Percentiles rank a stretch among this genome's conserved stretches.
Evolutionary conservation across 176 grass and related monocot species (phyloP).

Genomic region (Bolboschoenus planiculmis): DNA sequence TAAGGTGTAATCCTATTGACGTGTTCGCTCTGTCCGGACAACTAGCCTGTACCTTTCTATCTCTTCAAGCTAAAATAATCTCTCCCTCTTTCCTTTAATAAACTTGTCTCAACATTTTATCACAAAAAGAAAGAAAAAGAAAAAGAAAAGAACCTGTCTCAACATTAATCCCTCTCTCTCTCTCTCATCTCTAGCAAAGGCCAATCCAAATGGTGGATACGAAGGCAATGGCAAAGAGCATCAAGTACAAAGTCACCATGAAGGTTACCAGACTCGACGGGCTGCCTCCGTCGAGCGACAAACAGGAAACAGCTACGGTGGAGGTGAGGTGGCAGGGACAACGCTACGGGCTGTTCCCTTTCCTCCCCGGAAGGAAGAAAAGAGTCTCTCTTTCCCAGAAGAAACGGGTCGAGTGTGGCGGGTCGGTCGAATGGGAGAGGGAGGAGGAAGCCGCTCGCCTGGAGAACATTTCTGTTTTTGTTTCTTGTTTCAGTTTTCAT

Average conservation of each 20-base stretch:
- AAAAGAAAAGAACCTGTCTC: neutral
- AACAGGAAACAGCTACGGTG: slow-evolving; percentile 30
- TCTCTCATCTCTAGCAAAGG: neutral
- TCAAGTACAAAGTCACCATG: slow-evolving; percentile 36
- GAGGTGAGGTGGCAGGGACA: slow-evolving; percentile 57
- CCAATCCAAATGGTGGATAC: slow-evolving; percentile 27
- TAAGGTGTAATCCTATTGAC: neutral
- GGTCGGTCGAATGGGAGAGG: slow-evolving; percentile 42
- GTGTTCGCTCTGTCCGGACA: neutral
- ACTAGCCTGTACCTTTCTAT: neutral
- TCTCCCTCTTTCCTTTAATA: neutral
- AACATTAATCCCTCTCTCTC: neutral
- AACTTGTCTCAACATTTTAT: no score
- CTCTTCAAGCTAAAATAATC: neutral
- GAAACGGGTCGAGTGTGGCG: slow-evolving; percentile 24
- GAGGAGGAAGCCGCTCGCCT: slow-evolving; percentile 25
- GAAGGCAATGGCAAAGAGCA: neutral
- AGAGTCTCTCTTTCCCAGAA: neutral
- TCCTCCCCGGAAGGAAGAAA: slow-evolving; percentile 31
- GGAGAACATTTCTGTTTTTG: neutral
- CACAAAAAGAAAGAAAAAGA: no score
- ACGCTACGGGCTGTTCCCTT: slow-evolving; percentile 26
- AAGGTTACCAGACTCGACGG: slow-evolving; percentile 52
- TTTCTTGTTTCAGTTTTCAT: slow-evolving; percentile 28
- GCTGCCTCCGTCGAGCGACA: slow-evolving; percentile 5